Base-by-base conservation (phyloP, 805 yeast species). In the Suhomyces canberraensis region DNA sequence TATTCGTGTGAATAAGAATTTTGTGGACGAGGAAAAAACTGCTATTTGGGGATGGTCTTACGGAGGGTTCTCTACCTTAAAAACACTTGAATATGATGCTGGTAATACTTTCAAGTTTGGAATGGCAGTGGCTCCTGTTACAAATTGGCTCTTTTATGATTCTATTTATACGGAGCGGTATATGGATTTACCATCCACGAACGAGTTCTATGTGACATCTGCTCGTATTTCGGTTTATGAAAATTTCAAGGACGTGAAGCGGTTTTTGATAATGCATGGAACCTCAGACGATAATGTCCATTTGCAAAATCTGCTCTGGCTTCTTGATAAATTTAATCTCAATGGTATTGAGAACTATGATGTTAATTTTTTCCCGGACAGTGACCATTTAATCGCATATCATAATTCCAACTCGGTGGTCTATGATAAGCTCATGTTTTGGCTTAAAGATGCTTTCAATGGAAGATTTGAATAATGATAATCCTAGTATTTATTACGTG, bases 31-130 rank as follows among this genome's bases (percentile, higher is more conserved):
- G 16, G 64, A 72, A 3, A 74, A 77, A 42, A 79, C 87, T 9
- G 95, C 95, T 0, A 77, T 91, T 37, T 93, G 97, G 91, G 98
- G 98, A 7, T 93, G 98, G 98, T 85, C 95, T 16, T 93, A 91
- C 56, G 98, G 98, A 32, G 98, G 98, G 0, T 93, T 78, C 56
- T 75, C 88, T 72, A 89, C 98, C 0, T 72, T 93, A 49, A 93
- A 90, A 61, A 84, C 95, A 0, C 65, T 93, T 31, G 98, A 93
- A 60, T 70, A 71, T 16, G 98, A 93, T 60, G 87, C 88, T 13
- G 70, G 66, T 4, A 64, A 76, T 25, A 76, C 79, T 11, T 90
- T 93, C 71, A 77, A 77, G 40, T 93, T 80, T 58, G 98, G 98
- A 8, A 79, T 89, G 74, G 82, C 98, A 0, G 98, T 93, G 16